Evolutionary conservation across 2,329 filamentous ascomycete genomes (phyloP), one percentile per base, ranked within the genome.

Genomic region (Fusarium hostae): DNA sequence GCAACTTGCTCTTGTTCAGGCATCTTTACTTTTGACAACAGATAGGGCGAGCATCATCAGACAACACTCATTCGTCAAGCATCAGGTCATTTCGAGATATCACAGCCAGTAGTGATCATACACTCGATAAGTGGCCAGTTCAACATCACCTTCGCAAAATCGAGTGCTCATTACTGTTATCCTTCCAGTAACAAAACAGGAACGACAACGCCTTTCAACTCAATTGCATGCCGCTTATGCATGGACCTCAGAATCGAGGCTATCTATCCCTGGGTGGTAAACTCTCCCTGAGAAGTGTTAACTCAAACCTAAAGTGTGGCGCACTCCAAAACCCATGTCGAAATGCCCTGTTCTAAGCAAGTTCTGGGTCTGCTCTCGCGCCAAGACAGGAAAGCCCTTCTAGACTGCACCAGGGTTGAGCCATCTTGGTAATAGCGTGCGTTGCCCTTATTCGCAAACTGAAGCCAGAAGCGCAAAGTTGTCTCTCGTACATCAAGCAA

Each of bases 291-390:
- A 41, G 40, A 47, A 48, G 73, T 73, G 70, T 56, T 52, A 66
- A 67, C 67, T 67, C 69, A 55, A 68, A 63, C 51, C 28, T 54
- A 56, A 43, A 67, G 41, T 39, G 63, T 72, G 74, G 70, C 65
- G 67, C 73, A 50, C 57, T 66, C 18, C 72, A 71, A 72, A 70
- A 47, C 54, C 66, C 61, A 70, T 70, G 52, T 40, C 54, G 26
- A 63, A 72, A 61, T 72, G 60, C 65, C 60, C 59, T 63, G 62
- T 56, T 60, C 48, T 47, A 30, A 62, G 55, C 59, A 51, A 75
- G 72, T 75, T 76, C 68, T 75, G 50, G 61, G 70, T 66, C 48
- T 66, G 40, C 48, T 58, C 48, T 63, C 16, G 22, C 52, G 65
- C 63, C 57, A 70, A 67, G 54, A 51, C 50, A 52, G 68, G 61